A percentile compares a stretch with the other conserved stretches of the same genome.
Evolutionary conservation across 2,329 filamentous ascomycete genomes (phyloP).

Genomic region (Epicoccum nigrum): DNA sequence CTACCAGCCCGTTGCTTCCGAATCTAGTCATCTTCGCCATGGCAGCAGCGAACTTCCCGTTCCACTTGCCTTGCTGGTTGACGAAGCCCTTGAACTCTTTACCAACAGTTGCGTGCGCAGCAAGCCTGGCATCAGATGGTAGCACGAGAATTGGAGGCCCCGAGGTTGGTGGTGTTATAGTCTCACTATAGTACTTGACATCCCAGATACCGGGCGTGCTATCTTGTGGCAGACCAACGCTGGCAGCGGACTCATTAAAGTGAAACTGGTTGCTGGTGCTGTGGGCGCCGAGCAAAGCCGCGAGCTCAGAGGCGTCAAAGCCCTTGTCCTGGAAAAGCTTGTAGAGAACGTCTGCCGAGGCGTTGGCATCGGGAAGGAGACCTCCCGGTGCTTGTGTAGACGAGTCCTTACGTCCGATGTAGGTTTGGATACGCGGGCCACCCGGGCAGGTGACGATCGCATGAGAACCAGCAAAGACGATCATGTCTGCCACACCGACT

Average conservation of each 20-base stretch:
- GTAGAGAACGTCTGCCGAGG: constrained; percentile 17
- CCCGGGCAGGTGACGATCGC: constrained; percentile 24
- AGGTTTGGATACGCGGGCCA: constrained; percentile 17
- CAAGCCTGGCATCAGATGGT: constrained; percentile 40
- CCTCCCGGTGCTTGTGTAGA: constrained; percentile 11
- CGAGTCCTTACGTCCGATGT: constrained; percentile 25
- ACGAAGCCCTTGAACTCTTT: constrained; percentile 46
- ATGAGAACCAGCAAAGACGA: constrained; percentile 22
- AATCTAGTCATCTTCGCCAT: constrained; percentile 32
- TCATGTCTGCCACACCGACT: constrained; percentile 19
- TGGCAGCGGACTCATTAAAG: constrained; percentile 16
- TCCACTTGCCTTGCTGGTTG: constrained; percentile 43
- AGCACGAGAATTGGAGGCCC: constrained; percentile 39
- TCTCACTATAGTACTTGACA: constrained; percentile 33
- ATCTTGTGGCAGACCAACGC: constrained; percentile 27
- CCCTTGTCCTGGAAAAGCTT: constrained; percentile 32
- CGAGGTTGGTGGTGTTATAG: constrained; percentile 26
- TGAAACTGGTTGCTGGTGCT: constrained; percentile 27
- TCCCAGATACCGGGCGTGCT: constrained; percentile 35
- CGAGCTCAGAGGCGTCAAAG: constrained; percentile 32
- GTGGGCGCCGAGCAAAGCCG: constrained; percentile 37
- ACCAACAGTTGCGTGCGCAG: constrained; percentile 34
- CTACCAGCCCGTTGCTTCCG: constrained; percentile 20
- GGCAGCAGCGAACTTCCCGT: constrained; percentile 37
- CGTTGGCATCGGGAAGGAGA: constrained; percentile 11